phyloP scores from a whole-genome alignment of 1,284 basidiomycete species.

The Anthracocystis walkeri region DNA sequence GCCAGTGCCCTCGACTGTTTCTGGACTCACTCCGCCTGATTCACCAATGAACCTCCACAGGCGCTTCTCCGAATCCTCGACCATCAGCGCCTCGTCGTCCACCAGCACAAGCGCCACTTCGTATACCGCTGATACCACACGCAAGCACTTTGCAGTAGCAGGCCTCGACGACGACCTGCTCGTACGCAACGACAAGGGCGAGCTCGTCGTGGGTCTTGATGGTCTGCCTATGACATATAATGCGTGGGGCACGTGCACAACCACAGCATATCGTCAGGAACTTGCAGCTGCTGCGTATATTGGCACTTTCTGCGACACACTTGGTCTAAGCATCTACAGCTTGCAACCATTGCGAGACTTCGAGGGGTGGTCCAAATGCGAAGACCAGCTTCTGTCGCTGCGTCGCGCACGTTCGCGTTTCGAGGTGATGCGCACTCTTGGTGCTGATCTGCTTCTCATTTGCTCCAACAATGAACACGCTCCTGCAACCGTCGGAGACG shows the following conservation, averaged over 20 bases:
- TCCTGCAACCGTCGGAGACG: slow-evolving; percentile 53
- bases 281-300: slow-evolving; percentile 64
- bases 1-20: background rate
- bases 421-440: slow-evolving; percentile 57
- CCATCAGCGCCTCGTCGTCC: slow-evolving; percentile 15
- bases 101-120: slow-evolving; percentile 20
- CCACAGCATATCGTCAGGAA: slow-evolving; percentile 38
- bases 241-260: slow-evolving; percentile 47
- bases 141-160: slow-evolving; percentile 11
- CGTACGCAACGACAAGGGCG: slow-evolving; percentile 73
- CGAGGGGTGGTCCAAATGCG: slow-evolving; percentile 61
- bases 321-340: slow-evolving; percentile 65
- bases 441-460: slow-evolving; percentile 57
- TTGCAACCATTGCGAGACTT: slow-evolving; percentile 70
- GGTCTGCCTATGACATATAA: slow-evolving; percentile 53
- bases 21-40: slow-evolving; percentile 48
- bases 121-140: slow-evolving; percentile 21
- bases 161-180: slow-evolving; percentile 63
- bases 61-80: slow-evolving; percentile 18
- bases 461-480: slow-evolving; percentile 63
- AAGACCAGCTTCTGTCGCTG: slow-evolving; percentile 39
- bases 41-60: slow-evolving; percentile 38
- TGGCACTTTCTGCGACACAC: slow-evolving; percentile 44
- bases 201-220: slow-evolving; percentile 73
- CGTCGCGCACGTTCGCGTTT: slow-evolving; percentile 47